A percentile compares a stretch with the other conserved stretches of the same genome.
Evolutionary conservation across 2,329 filamentous ascomycete species (phyloP).

Genomic region (Microsporum canis): DNA sequence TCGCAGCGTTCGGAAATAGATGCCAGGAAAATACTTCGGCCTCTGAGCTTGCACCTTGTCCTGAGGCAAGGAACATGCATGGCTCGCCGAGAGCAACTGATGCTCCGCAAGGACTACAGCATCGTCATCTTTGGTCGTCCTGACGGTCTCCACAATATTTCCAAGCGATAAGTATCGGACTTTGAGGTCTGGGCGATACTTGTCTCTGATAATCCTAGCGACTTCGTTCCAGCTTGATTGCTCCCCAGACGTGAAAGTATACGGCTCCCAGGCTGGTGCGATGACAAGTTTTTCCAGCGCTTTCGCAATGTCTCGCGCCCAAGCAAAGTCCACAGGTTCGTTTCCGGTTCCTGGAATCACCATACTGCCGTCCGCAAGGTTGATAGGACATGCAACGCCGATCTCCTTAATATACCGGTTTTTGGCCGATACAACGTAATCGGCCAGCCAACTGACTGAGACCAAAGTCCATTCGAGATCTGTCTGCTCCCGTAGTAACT

Average conservation of each 20-base stretch:
- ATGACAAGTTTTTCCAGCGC: background rate
- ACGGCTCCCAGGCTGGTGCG: slow-evolving; percentile 1
- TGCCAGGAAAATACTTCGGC: too few relatives aligned
- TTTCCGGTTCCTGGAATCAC: slow-evolving; percentile 5
- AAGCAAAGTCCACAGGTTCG: background rate
- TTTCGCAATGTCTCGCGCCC: background rate
- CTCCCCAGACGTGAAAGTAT: background rate
- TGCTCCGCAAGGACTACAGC: too few relatives aligned
- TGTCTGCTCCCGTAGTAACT: background rate
- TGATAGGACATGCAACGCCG: background rate
- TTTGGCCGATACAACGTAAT: slow-evolving; percentile 2
- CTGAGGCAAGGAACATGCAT: too few relatives aligned
- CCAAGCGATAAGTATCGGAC: too few relatives aligned
- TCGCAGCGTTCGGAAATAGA: too few relatives aligned
- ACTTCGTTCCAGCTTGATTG: background rate
- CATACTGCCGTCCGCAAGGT: background rate
- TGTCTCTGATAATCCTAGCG: background rate
- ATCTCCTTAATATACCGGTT: slow-evolving; percentile 6
- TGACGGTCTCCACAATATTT: too few relatives aligned
- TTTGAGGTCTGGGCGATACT: background rate
- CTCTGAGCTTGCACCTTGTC: too few relatives aligned
- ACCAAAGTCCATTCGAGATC: slow-evolving; percentile 5
- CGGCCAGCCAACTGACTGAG: slow-evolving; percentile 1
- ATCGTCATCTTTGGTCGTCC: too few relatives aligned
- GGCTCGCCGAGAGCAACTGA: too few relatives aligned